Conservation (phyloP, 371 early-diverging fungal genomes). For the Mortierella sp. region DNA sequence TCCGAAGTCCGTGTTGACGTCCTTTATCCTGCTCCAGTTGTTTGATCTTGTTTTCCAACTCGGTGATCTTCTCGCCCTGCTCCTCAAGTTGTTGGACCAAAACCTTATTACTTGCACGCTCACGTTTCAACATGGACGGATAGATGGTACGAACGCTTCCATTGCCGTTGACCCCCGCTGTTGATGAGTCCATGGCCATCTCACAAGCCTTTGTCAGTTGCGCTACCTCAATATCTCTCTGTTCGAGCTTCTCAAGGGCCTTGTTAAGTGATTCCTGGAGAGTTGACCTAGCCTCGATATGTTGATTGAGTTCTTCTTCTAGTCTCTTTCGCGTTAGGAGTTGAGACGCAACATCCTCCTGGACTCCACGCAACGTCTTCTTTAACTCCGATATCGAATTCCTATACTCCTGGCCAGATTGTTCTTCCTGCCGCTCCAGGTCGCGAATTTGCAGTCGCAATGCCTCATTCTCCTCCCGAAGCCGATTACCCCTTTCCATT, state of each 20-base stretch:
- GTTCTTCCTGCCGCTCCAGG: slow-evolving; percentile 39
- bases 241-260: slow-evolving; percentile 34
- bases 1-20: slow-evolving; percentile 29
- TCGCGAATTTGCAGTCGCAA: slow-evolving; percentile 47
- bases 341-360: slow-evolving; percentile 48
- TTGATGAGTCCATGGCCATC: slow-evolving; percentile 42
- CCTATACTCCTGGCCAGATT: slow-evolving; percentile 26
- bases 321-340: slow-evolving; percentile 37
- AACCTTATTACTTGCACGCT: slow-evolving; percentile 55
- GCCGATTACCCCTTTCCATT: slow-evolving; percentile 46
- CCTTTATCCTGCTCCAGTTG: slow-evolving; percentile 44
- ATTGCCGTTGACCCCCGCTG: slow-evolving; percentile 22
- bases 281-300: slow-evolving; percentile 14
- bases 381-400: slow-evolving; percentile 41
- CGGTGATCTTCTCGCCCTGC: slow-evolving; percentile 55
- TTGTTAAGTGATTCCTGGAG: slow-evolving; percentile 23
- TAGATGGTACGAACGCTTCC: slow-evolving; percentile 51
- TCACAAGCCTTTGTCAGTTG: slow-evolving; percentile 53
- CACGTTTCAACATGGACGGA: slow-evolving; percentile 54
- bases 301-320: slow-evolving; percentile 35
- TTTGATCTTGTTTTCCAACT: slow-evolving; percentile 43
- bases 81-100: slow-evolving; percentile 52
- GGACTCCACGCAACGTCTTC: slow-evolving; percentile 34
- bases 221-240: slow-evolving; percentile 29
- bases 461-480: slow-evolving; percentile 49